Conservation (phyloP, 2,329 filamentous ascomycete genomes). For the Talaromyces sp. region DNA sequence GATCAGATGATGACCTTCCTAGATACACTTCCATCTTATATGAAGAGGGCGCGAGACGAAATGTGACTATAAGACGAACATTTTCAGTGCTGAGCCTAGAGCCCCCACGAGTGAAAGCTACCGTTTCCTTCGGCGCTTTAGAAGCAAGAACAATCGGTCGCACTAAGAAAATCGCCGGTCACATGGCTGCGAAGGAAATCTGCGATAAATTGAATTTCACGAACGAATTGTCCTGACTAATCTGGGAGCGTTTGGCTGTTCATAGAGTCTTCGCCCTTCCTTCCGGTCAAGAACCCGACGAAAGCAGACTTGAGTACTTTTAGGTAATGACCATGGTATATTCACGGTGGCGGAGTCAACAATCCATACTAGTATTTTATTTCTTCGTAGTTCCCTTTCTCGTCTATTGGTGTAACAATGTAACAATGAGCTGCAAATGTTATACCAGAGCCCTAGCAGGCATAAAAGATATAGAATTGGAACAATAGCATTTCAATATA, state of each 20-base stretch:
- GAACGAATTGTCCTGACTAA: neutral
- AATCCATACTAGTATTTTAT: no score
- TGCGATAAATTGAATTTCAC: constrained; percentile 1
- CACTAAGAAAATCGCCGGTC: constrained; percentile 6
- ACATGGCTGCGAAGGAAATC: neutral
- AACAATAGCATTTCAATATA: no score
- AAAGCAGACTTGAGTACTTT: neutral
- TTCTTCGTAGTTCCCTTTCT: no score
- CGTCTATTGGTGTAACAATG: no score
- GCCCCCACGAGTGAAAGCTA: neutral
- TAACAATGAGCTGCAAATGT: no score
- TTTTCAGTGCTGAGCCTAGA: neutral
- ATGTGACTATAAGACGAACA: neutral
- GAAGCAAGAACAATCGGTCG: neutral
- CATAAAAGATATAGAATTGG: no score
- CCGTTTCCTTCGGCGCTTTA: constrained; percentile 3
- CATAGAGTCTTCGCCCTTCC: neutral
- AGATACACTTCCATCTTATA: constrained; percentile 4
- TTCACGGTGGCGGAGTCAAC: no score
- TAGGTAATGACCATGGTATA: no score
- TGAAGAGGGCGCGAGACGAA: neutral
- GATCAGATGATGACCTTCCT: neutral
- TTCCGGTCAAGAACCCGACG: neutral
- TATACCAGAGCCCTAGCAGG: no score
- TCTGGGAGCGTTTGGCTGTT: neutral